A percentile compares a stretch with the other conserved stretches of the same genome.
These are phyloP conservation scores for Alternaria burnsii DNA, from an alignment of 2,329 filamentous ascomycete species.

Conservation along the genomic window DNA sequence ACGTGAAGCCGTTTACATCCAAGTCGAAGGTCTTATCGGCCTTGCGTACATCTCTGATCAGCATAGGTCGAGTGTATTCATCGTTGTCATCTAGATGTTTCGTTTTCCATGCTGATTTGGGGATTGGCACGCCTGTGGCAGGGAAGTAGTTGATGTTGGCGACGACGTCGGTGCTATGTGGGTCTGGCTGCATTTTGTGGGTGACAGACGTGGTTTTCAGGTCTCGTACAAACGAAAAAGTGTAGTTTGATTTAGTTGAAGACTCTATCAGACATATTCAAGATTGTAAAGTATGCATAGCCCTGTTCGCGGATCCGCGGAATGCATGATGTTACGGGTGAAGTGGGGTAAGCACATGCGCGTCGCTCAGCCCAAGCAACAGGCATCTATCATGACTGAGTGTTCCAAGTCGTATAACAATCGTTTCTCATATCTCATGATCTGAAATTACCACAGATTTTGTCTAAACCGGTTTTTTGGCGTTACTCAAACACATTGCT, in stretches of 20 bases:
- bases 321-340: not conserved
- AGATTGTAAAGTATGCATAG: not conserved
- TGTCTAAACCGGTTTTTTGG: not conserved
- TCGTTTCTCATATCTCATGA: constrained; percentile 9
- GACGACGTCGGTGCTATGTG: constrained; percentile 15
- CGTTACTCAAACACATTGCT: not conserved
- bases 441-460: not conserved
- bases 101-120: constrained; percentile 23
- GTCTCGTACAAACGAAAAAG: no score
- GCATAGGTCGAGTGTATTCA: constrained; percentile 32
- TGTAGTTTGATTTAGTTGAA: not conserved
- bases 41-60: constrained; percentile 56
- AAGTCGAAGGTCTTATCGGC: constrained; percentile 50
- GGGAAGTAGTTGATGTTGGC: constrained; percentile 33
- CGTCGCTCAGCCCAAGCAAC: not conserved
- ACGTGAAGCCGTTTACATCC: constrained; percentile 47
- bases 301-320: constrained; percentile 4
- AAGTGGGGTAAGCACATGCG: constrained; percentile 13
- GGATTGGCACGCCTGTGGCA: constrained; percentile 20
- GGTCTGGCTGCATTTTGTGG: constrained; percentile 1
- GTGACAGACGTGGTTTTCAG: not conserved
- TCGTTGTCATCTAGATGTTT: constrained; percentile 20
- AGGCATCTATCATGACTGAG: not conserved
- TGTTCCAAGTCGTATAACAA: not conserved
- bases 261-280: not conserved